Percentiles rank a stretch among this genome's conserved stretches.
Evolutionary conservation across 257 asterid species (phyloP).

Genomic region (Nicotiana obtusifolia): DNA sequence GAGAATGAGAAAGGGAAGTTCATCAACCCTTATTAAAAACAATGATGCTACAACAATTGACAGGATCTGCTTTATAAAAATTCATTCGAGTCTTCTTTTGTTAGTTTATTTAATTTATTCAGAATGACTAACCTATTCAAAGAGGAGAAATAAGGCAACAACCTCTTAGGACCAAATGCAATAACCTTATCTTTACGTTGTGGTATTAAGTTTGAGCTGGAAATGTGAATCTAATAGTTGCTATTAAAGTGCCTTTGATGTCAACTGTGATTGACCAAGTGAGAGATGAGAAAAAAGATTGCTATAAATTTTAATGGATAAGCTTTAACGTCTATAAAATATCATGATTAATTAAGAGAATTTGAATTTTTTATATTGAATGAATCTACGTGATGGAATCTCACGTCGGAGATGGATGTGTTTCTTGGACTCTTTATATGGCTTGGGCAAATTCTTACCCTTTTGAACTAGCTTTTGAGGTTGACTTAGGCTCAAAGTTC

Average conservation of each 20-base stretch:
- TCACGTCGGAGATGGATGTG: too few relatives aligned
- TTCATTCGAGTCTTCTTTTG: background rate
- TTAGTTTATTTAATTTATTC: background rate
- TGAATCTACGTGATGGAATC: too few relatives aligned
- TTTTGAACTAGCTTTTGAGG: too few relatives aligned
- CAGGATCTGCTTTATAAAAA: background rate
- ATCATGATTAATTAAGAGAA: too few relatives aligned
- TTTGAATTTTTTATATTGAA: too few relatives aligned
- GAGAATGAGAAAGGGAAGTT: too few relatives aligned
- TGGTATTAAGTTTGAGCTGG: background rate
- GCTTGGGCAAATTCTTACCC: too few relatives aligned
- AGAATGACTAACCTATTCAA: background rate
- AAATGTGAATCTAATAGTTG: too few relatives aligned
- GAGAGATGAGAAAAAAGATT: background rate
- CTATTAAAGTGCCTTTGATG: background rate
- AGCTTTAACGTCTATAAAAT: background rate
- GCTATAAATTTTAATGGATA: background rate
- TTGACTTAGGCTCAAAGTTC: too few relatives aligned
- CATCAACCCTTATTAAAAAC: too few relatives aligned
- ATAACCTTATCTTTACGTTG: background rate
- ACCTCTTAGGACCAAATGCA: background rate
- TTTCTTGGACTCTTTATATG: too few relatives aligned
- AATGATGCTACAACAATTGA: background rate
- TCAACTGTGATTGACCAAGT: background rate
- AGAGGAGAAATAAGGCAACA: background rate